Evolutionary conservation across 2,329 filamentous ascomycete genomes (phyloP), one percentile per base, ranked within the genome.

Genomic region (Penicillium thymicola): DNA sequence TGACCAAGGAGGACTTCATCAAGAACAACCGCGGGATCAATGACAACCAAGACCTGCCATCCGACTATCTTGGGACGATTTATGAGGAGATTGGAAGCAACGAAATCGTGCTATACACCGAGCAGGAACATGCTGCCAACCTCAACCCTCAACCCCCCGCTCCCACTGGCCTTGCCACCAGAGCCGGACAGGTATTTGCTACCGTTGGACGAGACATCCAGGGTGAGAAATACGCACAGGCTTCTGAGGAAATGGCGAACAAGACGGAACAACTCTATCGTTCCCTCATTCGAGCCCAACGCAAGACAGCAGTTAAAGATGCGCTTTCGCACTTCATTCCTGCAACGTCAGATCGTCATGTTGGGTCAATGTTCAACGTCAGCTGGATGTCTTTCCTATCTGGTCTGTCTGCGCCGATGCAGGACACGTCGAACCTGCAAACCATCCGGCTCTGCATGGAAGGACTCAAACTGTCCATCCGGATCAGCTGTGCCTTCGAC

Each of bases 341-440:
- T 1, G 94, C 94, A 4, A 94, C 91, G 1, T 97, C 92, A 0
- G 92, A 91, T 72, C 93, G 91, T 66, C 94, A 99, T 72, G 89
- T 97, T 48, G 94, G 94, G 0, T 92, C 94, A 0, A 99, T 99
- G 94, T 97, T 99, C 70, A 92, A 96, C 67, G 92, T 96, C 25
- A 95, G 92, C 0, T 99, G 94, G 94, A 99, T 97, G 93, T 96
- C 93, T 10, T 95, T 97, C 74, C 89, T 99, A 68, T 97, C 93
- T 5, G 92, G 92, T 0, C 82, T 99, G 27, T 97, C 93, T 1
- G 92, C 90, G 49, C 90, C 95, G 65, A 92, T 94, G 72, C 94
- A 97, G 66, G 92, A 96, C 70, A 89, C 90, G 0, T 90, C 96
- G 65, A 97, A 97, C 67, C 80, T 96, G 5, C 92, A 97, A 64